Evolutionary conservation across 1,139 yeast genomes (phyloP), one percentile per base, ranked within the genome.

Genomic region (Suhomyces choctaworum): DNA sequence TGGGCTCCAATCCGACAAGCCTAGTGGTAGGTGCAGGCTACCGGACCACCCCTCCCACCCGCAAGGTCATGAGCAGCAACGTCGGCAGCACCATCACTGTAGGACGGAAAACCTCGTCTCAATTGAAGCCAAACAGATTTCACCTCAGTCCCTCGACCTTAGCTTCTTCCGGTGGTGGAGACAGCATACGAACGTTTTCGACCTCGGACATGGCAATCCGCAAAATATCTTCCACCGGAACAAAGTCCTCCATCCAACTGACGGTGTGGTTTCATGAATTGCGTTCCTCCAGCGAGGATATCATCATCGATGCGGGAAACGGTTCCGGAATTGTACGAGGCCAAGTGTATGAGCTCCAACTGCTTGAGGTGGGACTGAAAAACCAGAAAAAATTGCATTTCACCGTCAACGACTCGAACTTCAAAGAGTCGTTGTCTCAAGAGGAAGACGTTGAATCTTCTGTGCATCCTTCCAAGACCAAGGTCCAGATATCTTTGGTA

Each of bases 211-310:
- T 25, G n/a, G 26, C 11, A 6, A 14, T 21, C n/a, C 22, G 7
- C 4, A 22, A 16, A 11, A 5, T 10, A 5, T 12, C 15, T 7
- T 16, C 22, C 7, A n/a, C 16, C 2, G 25, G 25, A 7, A n/a
- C 13, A 16, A 38, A 29, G 17, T 63, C 58, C 25, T 70, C 76
- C 0, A 58, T 69, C 1, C 72, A 63, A 32, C 46, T 84, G 40
- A 78, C 79, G 3, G 75, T 84, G 1, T 79, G 87, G 73, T 82
- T 86, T 43, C 97, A 90, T 52, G 96, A 88, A 40, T 49, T 74
- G 3, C 62, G 88, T 14, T 66, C 74, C 0, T 77, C 82, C 1
- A 42, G 62, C 0, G 81, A 80, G 25, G 80, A 77, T 32, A 83
- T 88, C 3, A 56, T 83, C 30, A 56, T 88, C 4, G 90, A 87